A percentile compares a stretch with the other conserved stretches of the same genome.
Evolutionary conservation across 805 yeast species (phyloP).

Genomic region (Saccharomycopsis amapae): DNA sequence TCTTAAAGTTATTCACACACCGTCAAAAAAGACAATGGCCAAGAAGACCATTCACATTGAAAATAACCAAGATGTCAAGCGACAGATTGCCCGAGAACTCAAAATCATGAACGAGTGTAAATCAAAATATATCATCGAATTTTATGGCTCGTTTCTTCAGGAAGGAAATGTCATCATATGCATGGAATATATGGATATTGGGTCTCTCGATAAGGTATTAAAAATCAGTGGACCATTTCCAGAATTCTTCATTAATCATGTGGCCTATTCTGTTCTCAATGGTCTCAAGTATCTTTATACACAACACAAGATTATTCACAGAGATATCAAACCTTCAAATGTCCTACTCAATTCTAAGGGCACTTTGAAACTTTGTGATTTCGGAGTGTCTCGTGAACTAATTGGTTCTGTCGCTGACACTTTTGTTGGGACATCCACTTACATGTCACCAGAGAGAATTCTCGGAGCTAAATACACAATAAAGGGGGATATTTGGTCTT

Average conservation of each 20-base stretch:
- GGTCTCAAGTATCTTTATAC: conserved; percentile 81
- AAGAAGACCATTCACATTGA: conserved; percentile 83
- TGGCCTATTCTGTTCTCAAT: conserved; percentile 66
- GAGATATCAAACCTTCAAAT: conserved; percentile 95
- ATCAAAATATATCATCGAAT: conserved; percentile 76
- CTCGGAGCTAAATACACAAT: conserved; percentile 91
- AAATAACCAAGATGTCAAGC: conserved; percentile 65
- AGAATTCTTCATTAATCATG: conserved; percentile 60
- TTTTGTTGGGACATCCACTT: conserved; percentile 95
- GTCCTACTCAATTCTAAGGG: conserved; percentile 84
- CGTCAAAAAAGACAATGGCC: conserved; percentile 85
- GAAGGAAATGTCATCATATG: conserved; percentile 54
- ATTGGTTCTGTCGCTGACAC: conserved; percentile 95
- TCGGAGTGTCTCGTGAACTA: conserved; percentile 90
- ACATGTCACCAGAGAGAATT: conserved; percentile 96
- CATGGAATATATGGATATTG: conserved; percentile 95
- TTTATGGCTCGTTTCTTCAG: conserved; percentile 77
- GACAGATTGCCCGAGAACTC: conserved; percentile 82
- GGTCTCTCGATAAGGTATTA: conserved; percentile 78
- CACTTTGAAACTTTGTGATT: conserved; percentile 86
- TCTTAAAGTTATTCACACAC: conserved; percentile 78
- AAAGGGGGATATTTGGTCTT: conserved; percentile 97
- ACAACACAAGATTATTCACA: conserved; percentile 80
- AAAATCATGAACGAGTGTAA: conserved; percentile 87
- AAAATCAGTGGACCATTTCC: conserved; percentile 56